phyloP scores from a whole-genome alignment of 805 yeast species.

The Barnettozyma botsteinii region DNA sequence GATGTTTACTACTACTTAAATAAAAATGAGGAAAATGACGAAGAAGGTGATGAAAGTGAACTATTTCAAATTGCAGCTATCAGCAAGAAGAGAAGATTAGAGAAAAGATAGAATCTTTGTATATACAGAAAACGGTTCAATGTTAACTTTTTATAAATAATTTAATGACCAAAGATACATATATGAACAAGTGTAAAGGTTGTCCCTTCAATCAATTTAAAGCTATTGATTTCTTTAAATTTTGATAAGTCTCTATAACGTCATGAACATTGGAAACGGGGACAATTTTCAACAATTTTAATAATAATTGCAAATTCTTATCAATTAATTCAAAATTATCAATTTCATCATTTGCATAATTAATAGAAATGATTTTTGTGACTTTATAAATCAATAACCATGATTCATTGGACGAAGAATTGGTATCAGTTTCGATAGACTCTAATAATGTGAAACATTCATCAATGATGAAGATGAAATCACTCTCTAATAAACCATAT shows the following conservation, averaged over 20 bases:
- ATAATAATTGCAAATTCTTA: not conserved
- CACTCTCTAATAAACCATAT: slow-evolving; percentile 6
- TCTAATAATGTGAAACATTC: slow-evolving; percentile 4
- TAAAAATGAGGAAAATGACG: not conserved
- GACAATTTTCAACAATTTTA: slow-evolving; percentile 7
- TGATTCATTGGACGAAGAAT: slow-evolving; percentile 20
- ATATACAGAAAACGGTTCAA: not conserved
- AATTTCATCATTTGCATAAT: slow-evolving; percentile 6
- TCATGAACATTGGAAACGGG: slow-evolving; percentile 6
- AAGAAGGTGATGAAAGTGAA: slow-evolving; percentile 2
- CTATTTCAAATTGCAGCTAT: not conserved
- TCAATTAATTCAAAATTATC: not conserved
- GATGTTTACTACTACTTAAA: slow-evolving; percentile 26
- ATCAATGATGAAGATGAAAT: slow-evolving; percentile 5
- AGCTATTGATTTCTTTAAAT: slow-evolving; percentile 1
- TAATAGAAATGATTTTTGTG: slow-evolving; percentile 5
- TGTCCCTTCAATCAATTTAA: not conserved
- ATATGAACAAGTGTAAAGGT: too few species aligned
- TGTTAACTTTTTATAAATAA: too few species aligned
- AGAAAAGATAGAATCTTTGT: too few species aligned
- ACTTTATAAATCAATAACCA: slow-evolving; percentile 48
- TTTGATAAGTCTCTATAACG: slow-evolving; percentile 1
- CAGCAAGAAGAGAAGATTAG: not conserved
- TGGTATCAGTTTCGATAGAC: not conserved
- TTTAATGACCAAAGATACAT: too few species aligned